Conservation (phyloP, 176 grass and related monocot species). For the Paspalum vaginatum region DNA sequence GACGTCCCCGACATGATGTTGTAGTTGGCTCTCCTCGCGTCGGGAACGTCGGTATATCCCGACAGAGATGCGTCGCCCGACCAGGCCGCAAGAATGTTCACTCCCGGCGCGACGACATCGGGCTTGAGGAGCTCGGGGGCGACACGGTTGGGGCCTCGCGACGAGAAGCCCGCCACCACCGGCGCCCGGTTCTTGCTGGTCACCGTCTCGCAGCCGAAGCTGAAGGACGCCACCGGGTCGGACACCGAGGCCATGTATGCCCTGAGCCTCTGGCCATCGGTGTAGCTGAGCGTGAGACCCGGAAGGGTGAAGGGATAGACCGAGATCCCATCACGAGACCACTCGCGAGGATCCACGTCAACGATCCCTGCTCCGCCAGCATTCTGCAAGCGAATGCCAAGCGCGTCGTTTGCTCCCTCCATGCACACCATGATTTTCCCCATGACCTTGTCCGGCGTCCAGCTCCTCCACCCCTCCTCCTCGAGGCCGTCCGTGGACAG, state of each 20-base stretch:
- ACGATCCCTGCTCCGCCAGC: conserved; percentile 4
- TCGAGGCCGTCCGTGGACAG: neutral
- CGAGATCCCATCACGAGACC: neutral
- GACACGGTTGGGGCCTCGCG: neutral
- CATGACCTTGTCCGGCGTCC: neutral
- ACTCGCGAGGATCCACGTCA: neutral
- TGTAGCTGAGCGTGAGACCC: neutral
- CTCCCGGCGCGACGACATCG: conserved; percentile 9
- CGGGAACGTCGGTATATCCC: neutral
- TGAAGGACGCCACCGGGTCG: neutral
- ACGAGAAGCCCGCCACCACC: neutral
- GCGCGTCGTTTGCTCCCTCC: neutral
- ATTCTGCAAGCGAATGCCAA: neutral
- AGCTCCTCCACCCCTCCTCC: too few relatives aligned
- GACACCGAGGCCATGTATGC: conserved; percentile 5
- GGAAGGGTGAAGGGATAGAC: neutral
- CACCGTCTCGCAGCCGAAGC: neutral
- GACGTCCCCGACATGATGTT: conserved; percentile 66
- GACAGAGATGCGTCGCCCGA: conserved; percentile 13
- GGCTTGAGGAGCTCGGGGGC: conserved; percentile 18
- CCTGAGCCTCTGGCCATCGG: neutral
- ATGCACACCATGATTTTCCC: conserved; percentile 1
- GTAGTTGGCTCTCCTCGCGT: conserved; percentile 40
- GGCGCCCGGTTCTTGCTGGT: neutral
- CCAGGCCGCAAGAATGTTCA: neutral